Evolutionary conservation across 1,284 basidiomycete genomes (phyloP), one percentile per base, ranked within the genome.

Genomic region (Fomitopsis betulina): DNA sequence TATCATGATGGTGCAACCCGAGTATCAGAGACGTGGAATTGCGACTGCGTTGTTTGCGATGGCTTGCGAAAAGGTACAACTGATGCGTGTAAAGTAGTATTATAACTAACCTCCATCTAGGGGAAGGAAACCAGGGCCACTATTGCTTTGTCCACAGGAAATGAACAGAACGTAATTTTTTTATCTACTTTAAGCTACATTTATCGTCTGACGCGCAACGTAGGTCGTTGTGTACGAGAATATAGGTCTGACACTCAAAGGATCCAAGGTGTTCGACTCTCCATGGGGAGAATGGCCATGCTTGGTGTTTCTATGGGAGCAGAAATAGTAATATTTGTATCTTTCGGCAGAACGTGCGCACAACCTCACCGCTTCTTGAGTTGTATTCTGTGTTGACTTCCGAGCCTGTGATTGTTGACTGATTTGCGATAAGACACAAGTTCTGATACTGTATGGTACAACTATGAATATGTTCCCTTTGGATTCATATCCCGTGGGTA

Each of bases 1-100:
- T 38, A 30, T 57, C 30, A 50, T 50, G 33, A 42, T 57, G 37
- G 56, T 57, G 2, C n/a, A 47, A 5, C 21, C 35, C 6, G 64
- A 65, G 49, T 58, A 59, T 19, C 64, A 65, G 35, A 58, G 61
- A 25, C 58, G 56, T 21, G 64, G 64, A 25, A 38, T 65, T 21
- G 64, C 62, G 12, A 57, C 50, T 13, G 60, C 58, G 9, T 38
- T 65, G 23, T 63, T 65, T 32, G 39, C 59, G 9, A 55, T 63
- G 1, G 64, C 62, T 2, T 61, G 51, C 54, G 47, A 60, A n/a
- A 59, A 63, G 49, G 64, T 63, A 9, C 13, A 40, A 54, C 9
- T 1, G 21, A 30, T 9, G 7, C 30, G 3, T 9, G 35, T 17
- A 5, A 1, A 23, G 5, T 33, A 32, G 9, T 35, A 2, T n/a